Percentiles rank a stretch among this genome's conserved stretches.
Conservation (phyloP, 805 yeast species). For the Wickerhamiella cacticola region DNA sequence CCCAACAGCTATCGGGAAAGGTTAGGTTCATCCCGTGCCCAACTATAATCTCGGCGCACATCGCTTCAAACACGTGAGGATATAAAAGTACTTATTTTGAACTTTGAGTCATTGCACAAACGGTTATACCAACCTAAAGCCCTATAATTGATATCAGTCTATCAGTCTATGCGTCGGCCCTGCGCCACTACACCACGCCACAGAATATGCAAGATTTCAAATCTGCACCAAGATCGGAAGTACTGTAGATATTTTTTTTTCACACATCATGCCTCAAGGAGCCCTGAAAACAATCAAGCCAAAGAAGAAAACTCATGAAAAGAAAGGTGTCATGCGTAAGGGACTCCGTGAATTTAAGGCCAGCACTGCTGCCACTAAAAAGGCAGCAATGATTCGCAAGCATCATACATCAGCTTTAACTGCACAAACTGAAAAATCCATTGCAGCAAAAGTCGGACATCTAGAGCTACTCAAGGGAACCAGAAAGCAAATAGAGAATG, state of each 20-base stretch:
- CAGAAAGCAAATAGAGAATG: slow-evolving; percentile 66
- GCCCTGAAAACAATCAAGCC: slow-evolving; percentile 22
- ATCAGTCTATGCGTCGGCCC: no score
- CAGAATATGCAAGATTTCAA: not conserved
- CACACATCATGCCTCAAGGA: slow-evolving; percentile 31
- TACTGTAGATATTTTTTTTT: not conserved
- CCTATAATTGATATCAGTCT: no score
- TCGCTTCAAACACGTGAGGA: not conserved
- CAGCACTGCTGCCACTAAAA: slow-evolving; percentile 54
- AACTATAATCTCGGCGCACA: no score
- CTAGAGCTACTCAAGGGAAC: slow-evolving; percentile 83
- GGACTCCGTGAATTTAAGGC: slow-evolving; percentile 41
- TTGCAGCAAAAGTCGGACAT: slow-evolving; percentile 88
- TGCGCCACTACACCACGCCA: not conserved
- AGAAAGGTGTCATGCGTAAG: slow-evolving; percentile 37
- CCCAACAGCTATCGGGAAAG: no score
- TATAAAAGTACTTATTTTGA: no score
- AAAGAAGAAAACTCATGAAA: slow-evolving; percentile 15
- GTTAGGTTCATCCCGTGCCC: no score
- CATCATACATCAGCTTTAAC: slow-evolving; percentile 43
- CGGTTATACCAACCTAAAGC: no score
- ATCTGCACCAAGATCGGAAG: not conserved
- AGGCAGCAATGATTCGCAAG: slow-evolving; percentile 41
- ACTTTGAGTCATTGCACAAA: no score
- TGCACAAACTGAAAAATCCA: slow-evolving; percentile 65